These are phyloP conservation scores for Backusella parvicylindrica DNA, from an alignment of 192 early-diverging fungal species.

Conservation along the genomic window DNA sequence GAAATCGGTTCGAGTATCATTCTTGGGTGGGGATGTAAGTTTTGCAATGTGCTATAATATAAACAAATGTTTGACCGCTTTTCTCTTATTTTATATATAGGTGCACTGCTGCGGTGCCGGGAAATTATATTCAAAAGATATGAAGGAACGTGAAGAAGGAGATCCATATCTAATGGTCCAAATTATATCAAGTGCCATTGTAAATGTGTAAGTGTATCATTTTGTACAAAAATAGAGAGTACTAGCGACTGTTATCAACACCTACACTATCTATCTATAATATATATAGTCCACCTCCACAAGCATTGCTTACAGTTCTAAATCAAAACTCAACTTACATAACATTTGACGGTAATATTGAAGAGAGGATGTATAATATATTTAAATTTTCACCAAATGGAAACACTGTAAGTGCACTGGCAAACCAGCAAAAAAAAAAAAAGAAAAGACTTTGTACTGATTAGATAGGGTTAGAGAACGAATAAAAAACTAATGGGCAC, in stretches of 20 bases:
- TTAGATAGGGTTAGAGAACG: background rate
- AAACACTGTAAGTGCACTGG: conserved; percentile 16
- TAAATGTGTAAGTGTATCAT: conserved; percentile 47
- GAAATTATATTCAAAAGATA: conserved; percentile 17
- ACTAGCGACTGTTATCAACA: background rate
- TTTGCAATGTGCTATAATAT: conserved; percentile 17
- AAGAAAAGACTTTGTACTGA: background rate
- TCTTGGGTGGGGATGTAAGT: conserved; percentile 76
- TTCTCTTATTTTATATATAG: background rate
- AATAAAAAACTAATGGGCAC: conserved; percentile 22
- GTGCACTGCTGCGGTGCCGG: conserved; percentile 32
- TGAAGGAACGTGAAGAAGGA: conserved; percentile 24
- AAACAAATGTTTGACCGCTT: background rate
- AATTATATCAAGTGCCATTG: conserved; percentile 75
- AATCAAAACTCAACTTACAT: conserved; percentile 53
- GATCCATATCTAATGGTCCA: conserved; percentile 74
- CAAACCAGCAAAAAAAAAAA: no score
- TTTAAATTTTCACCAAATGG: conserved; percentile 44
- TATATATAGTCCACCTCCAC: conserved; percentile 57
- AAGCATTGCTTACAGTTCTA: conserved; percentile 59
- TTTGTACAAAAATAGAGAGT: background rate
- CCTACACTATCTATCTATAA: background rate
- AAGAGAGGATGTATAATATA: conserved; percentile 66
- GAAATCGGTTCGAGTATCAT: conserved; percentile 65
- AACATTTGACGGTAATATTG: conserved; percentile 50